Evolutionary conservation across 805 yeast genomes (phyloP), one percentile per base, ranked within the genome.

Genomic region (Tetrapisispora nanseiensis): DNA sequence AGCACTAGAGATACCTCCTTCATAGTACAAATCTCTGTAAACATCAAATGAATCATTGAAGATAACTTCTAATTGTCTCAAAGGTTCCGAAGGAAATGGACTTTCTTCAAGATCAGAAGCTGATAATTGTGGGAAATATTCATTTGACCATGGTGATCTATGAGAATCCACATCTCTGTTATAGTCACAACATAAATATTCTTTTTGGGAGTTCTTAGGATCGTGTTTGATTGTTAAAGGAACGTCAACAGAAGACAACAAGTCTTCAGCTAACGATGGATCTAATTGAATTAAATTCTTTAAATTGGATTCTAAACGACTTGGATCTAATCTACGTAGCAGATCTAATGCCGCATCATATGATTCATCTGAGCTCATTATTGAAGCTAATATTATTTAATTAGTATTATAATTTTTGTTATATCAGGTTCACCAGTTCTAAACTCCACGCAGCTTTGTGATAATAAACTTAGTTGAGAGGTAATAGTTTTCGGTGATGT

Each of bases 151-250:
- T 6, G 97, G 98, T 0, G 95, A 84, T 52, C 97, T 73, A 64
- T 74, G 84, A 18, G 89, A 80, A 63, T 90, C 97, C 7, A 95
- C 89, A 57, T 90, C 98, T 51, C 98, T 74, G 63, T 90, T 90
- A 61, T 90, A 90, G 61, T 90, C 98, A 65, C 97, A 90, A 40
- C 89, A 76, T 44, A 90, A 71, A 59, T 71, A 90, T 45, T 73
- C 74, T 62, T 82, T 82, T 23, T 56, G 50, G 1, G 58, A 46
- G 33, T 75, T 66, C 31, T 67, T 64, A 6, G 64, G 50, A 40
- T 61, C 65, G 22, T 46, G 51, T 22, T 49, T 46, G 11, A 59
- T 45, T 8, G 47, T 41, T 51, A 90, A 69, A 21, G 97, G 97
- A 40, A 82, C 80, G 63, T 90, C 98, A 11, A 90, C 87, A 0